Base-by-base conservation (phyloP, 148 eudicot species). In the Polygonum maritimum region DNA sequence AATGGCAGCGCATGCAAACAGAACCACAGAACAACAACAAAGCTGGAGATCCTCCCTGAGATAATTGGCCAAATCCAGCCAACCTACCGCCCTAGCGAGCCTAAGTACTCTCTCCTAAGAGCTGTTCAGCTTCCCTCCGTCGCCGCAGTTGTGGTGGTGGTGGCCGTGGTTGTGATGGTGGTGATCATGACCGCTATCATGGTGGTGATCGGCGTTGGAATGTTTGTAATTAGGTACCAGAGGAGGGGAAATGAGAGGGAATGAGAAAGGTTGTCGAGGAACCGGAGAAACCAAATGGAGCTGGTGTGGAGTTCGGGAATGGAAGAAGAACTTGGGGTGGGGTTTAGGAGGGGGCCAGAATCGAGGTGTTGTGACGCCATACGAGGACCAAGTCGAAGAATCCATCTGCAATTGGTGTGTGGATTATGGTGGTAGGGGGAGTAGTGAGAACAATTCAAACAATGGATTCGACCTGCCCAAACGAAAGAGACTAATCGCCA, bases 31-130 rank as follows among this genome's bases (percentile, higher is more conserved):
- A 75, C 82, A 88, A 76, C 94, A 90, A 79, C 99, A 95, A 5
- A 95, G 84, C 80, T 86, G 82, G 86, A 92, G 80, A 76, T 92
- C 81, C 81, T 95, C 99, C 78, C 97, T 86, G 77, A 95, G 80
- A 81, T 78, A 87, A 78, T 89, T 76, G 10, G 97, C 99, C 75
- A 91, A 79, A 44, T 92, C 82, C 15, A 87, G 75, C 99, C 99
- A 95, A 47, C 83, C 84, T n/a, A 89, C 65, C 22, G 84, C 85
- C 74, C 75, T 82, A 0, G 99, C 97, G 31, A 92, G 90, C 35
- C 83, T 39, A 62, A 87, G 78, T 73, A 95, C 83, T 31, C 78
- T 79, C 54, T 88, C 81, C 82, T 95, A 97, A 19, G 80, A 35
- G 75, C 78, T 81, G n/a, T 78, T 86, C 78, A 88, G 71, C 81